phyloP scores from a whole-genome alignment of 73 alveolate species.

The Symbiodinium natans region DNA sequence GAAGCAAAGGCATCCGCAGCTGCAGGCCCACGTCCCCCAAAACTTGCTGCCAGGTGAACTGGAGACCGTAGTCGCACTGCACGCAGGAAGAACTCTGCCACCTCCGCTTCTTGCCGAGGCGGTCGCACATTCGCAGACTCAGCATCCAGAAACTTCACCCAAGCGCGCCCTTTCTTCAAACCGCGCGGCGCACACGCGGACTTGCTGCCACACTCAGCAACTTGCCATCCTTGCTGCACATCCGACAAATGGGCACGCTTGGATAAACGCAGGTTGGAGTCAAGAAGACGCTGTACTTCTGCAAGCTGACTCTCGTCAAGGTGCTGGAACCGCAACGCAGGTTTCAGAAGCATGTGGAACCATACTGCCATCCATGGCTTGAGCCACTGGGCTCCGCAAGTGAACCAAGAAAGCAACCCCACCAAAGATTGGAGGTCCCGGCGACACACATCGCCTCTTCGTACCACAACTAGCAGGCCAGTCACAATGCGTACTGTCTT shows the following conservation, averaged over 20 bases:
- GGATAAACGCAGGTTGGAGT: not conserved
- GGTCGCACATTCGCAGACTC: not conserved
- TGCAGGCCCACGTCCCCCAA: not conserved
- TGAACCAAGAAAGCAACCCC: conserved; percentile 21
- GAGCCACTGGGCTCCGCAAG: conserved; percentile 42
- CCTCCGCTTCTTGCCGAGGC: not conserved
- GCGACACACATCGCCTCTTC: not conserved
- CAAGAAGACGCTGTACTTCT: not conserved
- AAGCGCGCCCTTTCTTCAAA: not conserved
- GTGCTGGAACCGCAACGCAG: not conserved
- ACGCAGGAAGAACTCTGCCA: not conserved
- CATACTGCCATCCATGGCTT: not conserved
- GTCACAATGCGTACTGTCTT: not conserved
- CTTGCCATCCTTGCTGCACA: conserved; percentile 35
- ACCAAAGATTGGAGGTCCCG: not conserved
- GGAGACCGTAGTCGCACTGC: not conserved
- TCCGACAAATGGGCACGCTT: not conserved
- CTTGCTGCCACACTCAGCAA: not conserved
- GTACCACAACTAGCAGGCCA: not conserved
- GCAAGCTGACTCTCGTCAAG: not conserved
- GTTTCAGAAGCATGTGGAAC: not conserved
- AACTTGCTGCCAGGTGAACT: not conserved
- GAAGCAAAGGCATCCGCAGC: conserved; percentile 60
- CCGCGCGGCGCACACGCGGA: not conserved
- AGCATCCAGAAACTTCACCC: conserved; percentile 36